Evolutionary conservation across 2,329 filamentous ascomycete species (phyloP).

Genomic region (Clarireedia homoeocarpa): DNA sequence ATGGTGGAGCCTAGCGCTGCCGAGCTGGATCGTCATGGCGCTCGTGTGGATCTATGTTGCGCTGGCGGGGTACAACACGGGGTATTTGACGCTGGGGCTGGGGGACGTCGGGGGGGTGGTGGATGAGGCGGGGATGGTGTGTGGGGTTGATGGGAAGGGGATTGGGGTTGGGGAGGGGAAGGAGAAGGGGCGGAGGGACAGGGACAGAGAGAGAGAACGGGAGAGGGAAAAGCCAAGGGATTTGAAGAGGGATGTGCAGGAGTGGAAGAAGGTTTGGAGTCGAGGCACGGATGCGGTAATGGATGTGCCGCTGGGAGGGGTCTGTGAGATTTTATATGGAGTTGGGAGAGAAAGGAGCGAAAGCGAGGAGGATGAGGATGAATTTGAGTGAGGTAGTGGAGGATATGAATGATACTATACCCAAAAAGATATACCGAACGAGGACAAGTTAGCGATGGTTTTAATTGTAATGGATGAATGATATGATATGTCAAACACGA

Average conservation of each 20-base stretch:
- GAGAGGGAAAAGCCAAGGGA: conserved; percentile 25
- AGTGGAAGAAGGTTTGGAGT: conserved; percentile 83
- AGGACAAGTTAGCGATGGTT: neutral
- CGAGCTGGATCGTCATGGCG: conserved; percentile 80
- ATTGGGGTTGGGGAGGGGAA: conserved; percentile 21
- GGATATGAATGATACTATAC: neutral
- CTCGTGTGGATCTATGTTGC: conserved; percentile 92
- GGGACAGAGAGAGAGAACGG: conserved; percentile 15
- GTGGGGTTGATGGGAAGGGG: conserved; percentile 69
- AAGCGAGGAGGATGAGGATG: neutral
- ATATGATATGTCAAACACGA: too few species aligned
- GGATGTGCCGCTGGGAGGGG: conserved; percentile 90
- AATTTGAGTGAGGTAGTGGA: neutral
- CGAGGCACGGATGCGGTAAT: conserved; percentile 93
- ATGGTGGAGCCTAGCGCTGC: conserved; percentile 94
- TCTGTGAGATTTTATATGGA: conserved; percentile 91
- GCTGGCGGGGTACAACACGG: conserved; percentile 82
- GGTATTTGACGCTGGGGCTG: conserved; percentile 77
- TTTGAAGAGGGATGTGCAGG: conserved; percentile 25
- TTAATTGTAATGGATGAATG: neutral
- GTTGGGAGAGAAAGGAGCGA: conserved; percentile 33
- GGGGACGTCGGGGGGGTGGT: conserved; percentile 80
- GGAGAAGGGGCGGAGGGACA: conserved; percentile 30
- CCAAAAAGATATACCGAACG: neutral
- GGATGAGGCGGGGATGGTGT: conserved; percentile 81